Conservation (phyloP, 139 green algal species). For the Chloropicon primus region DNA sequence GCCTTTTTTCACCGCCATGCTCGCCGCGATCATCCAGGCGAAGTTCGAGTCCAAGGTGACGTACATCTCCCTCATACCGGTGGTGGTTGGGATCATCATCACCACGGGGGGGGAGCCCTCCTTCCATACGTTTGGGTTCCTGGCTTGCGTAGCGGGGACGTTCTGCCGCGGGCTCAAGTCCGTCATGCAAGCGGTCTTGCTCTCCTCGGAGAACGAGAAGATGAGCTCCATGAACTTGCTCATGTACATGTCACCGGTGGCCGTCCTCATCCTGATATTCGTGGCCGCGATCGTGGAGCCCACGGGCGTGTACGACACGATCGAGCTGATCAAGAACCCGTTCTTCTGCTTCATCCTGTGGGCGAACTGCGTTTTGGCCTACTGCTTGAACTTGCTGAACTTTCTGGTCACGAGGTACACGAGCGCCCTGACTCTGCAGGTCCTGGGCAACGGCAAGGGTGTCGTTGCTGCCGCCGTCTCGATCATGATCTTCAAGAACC, state of each 20-base stretch:
- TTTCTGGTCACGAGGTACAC: conserved; percentile 96
- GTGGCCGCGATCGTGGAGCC: conserved; percentile 34
- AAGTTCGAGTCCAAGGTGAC: conserved; percentile 40
- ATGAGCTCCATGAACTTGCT: conserved; percentile 82
- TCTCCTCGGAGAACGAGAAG: conserved; percentile 52
- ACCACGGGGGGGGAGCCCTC: conserved; percentile 57
- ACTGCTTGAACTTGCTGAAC: conserved; percentile 94
- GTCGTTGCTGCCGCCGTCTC: conserved; percentile 73
- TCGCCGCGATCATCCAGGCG: conserved; percentile 26
- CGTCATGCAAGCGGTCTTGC: conserved; percentile 43
- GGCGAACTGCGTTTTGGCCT: conserved; percentile 72
- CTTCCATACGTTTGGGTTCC: conserved; percentile 55
- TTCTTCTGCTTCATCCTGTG: conserved; percentile 56
- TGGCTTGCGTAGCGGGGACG: conserved; percentile 14
- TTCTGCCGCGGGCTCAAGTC: conserved; percentile 15
- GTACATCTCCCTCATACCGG: conserved; percentile 75
- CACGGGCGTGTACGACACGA: neutral
- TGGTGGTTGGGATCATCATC: conserved; percentile 78
- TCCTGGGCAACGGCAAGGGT: conserved; percentile 90
- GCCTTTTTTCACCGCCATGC: conserved; percentile 82
- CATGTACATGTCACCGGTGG: conserved; percentile 77
- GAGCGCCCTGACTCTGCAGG: conserved; percentile 79
- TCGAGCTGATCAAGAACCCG: neutral
- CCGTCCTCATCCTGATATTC: conserved; percentile 46
- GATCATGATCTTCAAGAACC: conserved; percentile 74